Evolutionary conservation across 805 yeast species (phyloP), one percentile per base, ranked within the genome.

Genomic region (Monosporozyma solicola): DNA sequence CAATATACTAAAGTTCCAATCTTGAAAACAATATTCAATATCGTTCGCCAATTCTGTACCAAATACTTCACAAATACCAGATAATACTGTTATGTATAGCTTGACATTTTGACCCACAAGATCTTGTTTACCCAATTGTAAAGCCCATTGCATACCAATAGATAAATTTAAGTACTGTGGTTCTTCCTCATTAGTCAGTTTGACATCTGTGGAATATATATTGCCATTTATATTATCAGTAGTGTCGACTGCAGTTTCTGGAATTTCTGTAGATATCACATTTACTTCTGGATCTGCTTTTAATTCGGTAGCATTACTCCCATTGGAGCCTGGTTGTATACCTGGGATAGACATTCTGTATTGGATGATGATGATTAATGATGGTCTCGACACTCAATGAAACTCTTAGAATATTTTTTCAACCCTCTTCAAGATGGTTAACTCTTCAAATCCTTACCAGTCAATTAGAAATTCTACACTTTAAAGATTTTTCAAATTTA

Each of bases 21-120:
- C 84, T 27, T 71, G 67, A 61, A 87, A 82, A 3, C 69, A 64
- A 60, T 82, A 84, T 24, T 82, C 86, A 0, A 77, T 74, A 54
- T 85, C 87, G 45, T 76, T 73, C 2, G 97, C 87, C 25, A 94
- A 77, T 66, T 94, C 99, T 2, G 97, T 88, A 25, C 99, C 99
- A 68, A 85, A 88, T 9, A 90, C 79, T 70, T 94, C 99, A 1
- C 88, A 96, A 2, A 83, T 76, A 3, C 99, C 99, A 11, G 71
- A 61, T n/a, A 68, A 61, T 10, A 72, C 69, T 39, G 70, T 65
- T 15, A 75, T 62, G 5, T 69, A 63, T 49, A 76, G 48, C 53
- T 59, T 62, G 25, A 43, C 37, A 35, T 43, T 45, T 41, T 45
- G 47, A 27, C 48, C 48, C 15, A 45, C 27, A 9, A 41, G 32